Conservation (phyloP, 495 filamentous ascomycete species). For the Podospora australis region DNA sequence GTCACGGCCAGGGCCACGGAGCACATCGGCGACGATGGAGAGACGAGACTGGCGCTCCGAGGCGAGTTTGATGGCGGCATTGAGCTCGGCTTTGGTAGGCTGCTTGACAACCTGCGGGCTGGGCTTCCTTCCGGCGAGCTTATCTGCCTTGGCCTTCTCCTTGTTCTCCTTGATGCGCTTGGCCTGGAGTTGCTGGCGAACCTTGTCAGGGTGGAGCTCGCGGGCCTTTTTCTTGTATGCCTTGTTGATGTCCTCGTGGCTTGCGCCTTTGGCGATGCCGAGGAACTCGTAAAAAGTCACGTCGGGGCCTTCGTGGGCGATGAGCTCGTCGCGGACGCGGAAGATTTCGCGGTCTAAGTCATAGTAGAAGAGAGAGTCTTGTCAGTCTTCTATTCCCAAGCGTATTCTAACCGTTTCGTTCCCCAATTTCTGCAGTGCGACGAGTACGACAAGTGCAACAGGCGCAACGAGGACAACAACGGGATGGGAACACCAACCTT, state of each 20-base stretch:
- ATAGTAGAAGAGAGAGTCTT: slow-evolving; percentile 3
- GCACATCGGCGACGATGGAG: slow-evolving; percentile 73
- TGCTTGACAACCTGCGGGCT: slow-evolving; percentile 63
- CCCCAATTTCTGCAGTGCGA: no score
- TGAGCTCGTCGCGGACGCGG: slow-evolving; percentile 79
- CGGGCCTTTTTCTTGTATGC: slow-evolving; percentile 84
- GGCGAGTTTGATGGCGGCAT: slow-evolving; percentile 66
- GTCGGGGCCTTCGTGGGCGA: slow-evolving; percentile 64
- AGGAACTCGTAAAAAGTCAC: slow-evolving; percentile 96
- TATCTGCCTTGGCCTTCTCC: slow-evolving; percentile 45
- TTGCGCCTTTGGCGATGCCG: slow-evolving; percentile 62
- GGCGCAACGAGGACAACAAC: not conserved
- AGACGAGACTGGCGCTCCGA: slow-evolving; percentile 74
- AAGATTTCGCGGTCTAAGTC: slow-evolving; percentile 94
- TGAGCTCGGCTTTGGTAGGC: slow-evolving; percentile 66
- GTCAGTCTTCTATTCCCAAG: no score
- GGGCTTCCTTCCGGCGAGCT: slow-evolving; percentile 49
- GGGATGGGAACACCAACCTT: slow-evolving; percentile 52
- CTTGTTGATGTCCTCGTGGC: slow-evolving; percentile 84
- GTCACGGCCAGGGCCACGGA: slow-evolving; percentile 69
- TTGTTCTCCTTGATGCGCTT: slow-evolving; percentile 56
- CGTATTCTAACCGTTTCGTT: no score
- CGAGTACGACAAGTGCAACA: no score
- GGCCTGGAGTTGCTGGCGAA: slow-evolving; percentile 71
- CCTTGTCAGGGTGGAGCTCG: slow-evolving; percentile 88